These are phyloP conservation scores for Spirogloea muscicola DNA, from an alignment of 139 green algal genomes.

Conservation along the genomic window DNA sequence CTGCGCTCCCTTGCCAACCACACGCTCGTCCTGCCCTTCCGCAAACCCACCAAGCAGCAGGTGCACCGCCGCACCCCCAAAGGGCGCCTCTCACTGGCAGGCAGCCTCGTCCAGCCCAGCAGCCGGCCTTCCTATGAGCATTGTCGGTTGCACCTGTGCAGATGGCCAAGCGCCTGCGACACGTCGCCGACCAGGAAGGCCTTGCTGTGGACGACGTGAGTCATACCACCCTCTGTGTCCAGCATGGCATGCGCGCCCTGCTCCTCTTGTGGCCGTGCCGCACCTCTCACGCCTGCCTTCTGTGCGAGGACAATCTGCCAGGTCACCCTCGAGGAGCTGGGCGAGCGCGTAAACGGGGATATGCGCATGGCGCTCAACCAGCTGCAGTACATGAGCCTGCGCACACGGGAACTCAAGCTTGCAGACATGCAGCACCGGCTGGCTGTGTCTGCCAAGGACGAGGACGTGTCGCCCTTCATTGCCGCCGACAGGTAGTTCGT, in stretches of 20 bases:
- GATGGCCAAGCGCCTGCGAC: slow-evolving; percentile 67
- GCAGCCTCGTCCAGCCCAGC: no score
- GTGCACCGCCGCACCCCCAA: no score
- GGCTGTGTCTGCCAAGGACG: slow-evolving; percentile 60
- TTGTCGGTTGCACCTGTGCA: no score
- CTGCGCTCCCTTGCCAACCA: slow-evolving; percentile 80
- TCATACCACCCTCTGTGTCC: neutral
- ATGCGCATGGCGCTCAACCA: slow-evolving; percentile 86
- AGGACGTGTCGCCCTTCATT: slow-evolving; percentile 83
- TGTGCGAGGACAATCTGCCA: no score
- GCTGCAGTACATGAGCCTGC: slow-evolving; percentile 65
- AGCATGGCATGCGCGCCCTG: no score
- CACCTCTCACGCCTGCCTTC: no score
- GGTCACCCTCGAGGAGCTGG: slow-evolving; percentile 74
- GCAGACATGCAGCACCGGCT: slow-evolving; percentile 67
- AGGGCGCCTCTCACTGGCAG: no score
- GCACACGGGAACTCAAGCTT: slow-evolving; percentile 61
- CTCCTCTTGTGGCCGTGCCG: no score
- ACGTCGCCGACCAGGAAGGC: slow-evolving; percentile 71
- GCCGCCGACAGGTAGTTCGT: slow-evolving; percentile 52
- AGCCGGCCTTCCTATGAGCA: no score
- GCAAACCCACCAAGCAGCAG: slow-evolving; percentile 74
- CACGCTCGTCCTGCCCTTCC: slow-evolving; percentile 73
- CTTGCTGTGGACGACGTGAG: slow-evolving; percentile 51
- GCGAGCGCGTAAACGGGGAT: slow-evolving; percentile 76